Evolutionary conservation across 1,284 basidiomycete genomes (phyloP).

Genomic region (Pseudozyma flocculosa): DNA sequence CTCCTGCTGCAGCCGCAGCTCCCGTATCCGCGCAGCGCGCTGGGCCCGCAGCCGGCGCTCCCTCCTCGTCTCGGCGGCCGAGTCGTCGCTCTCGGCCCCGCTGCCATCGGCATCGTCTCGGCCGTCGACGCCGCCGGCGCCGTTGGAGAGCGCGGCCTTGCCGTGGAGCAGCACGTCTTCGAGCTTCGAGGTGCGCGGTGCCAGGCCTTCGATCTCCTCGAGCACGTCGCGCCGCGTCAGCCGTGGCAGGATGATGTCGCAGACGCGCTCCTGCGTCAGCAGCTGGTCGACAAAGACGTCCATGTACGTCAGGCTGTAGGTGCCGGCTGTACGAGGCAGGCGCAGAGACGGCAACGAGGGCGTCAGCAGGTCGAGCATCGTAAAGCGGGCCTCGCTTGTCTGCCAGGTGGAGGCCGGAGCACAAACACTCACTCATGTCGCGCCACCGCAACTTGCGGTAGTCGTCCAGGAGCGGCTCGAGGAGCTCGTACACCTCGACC

Average conservation of each 20-base stretch:
- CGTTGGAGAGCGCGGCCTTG: slow-evolving; percentile 5
- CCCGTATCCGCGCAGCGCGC: background rate
- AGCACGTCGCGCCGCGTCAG: slow-evolving; percentile 80
- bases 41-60: background rate
- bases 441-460: slow-evolving; percentile 83
- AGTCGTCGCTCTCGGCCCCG: slow-evolving; percentile 10
- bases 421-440: slow-evolving; percentile 74
- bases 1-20: background rate
- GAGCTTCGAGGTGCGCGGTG: slow-evolving; percentile 65
- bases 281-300: slow-evolving; percentile 89
- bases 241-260: slow-evolving; percentile 92
- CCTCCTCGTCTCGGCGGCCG: background rate
- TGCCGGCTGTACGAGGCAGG: slow-evolving; percentile 4
- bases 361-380: too few relatives aligned
- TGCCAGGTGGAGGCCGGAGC: too few relatives aligned
- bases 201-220: slow-evolving; percentile 87
- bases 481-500: slow-evolving; percentile 83
- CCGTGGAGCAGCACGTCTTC: slow-evolving; percentile 70
- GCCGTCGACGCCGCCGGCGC: background rate
- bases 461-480: slow-evolving; percentile 92
- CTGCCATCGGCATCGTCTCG: slow-evolving; percentile 11
- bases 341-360: background rate
- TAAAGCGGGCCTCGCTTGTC: too few relatives aligned
- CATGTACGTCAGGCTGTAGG: slow-evolving; percentile 74
- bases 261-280: slow-evolving; percentile 84